phyloP scores from a whole-genome alignment of 192 early-diverging fungal species.

The Chytriomyces hyalinus region DNA sequence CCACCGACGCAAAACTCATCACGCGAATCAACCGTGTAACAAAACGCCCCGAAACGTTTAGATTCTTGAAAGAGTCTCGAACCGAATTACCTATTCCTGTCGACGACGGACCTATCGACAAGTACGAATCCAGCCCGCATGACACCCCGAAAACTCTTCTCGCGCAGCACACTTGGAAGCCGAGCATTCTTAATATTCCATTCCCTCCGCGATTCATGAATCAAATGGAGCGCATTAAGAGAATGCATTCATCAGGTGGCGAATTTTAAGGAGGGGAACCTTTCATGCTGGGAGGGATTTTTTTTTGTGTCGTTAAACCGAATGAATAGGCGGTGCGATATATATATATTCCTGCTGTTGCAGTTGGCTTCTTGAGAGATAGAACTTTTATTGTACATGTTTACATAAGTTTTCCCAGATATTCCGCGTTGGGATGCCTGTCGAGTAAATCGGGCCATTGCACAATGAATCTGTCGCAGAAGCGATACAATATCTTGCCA shows the following conservation, averaged over 20 bases:
- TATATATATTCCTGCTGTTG: not conserved
- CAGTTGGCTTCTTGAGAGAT: not conserved
- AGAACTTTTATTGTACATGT: not conserved
- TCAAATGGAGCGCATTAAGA: constrained; percentile 49
- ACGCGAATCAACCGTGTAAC: constrained; percentile 15
- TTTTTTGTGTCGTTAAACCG: not conserved
- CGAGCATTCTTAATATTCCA: constrained; percentile 40
- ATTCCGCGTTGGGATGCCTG: constrained; percentile 44
- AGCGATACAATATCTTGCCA: constrained; percentile 77
- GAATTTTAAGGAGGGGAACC: constrained; percentile 7
- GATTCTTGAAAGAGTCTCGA: constrained; percentile 18
- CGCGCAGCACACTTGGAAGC: constrained; percentile 36
- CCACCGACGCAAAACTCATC: constrained; percentile 21
- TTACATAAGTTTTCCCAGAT: constrained; percentile 25
- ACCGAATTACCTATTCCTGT: constrained; percentile 42
- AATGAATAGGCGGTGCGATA: too few relatives aligned
- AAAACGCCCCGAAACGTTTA: constrained; percentile 10
- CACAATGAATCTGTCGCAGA: constrained; percentile 85
- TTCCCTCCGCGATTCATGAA: constrained; percentile 58
- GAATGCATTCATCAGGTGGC: constrained; percentile 37
- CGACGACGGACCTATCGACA: constrained; percentile 39
- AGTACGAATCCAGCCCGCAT: constrained; percentile 33
- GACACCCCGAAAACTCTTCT: constrained; percentile 44
- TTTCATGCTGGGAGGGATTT: not conserved
- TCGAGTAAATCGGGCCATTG: constrained; percentile 74